Base-by-base conservation (phyloP, 1,139 yeast genomes). In the Yamadazyma membranifaciens region DNA sequence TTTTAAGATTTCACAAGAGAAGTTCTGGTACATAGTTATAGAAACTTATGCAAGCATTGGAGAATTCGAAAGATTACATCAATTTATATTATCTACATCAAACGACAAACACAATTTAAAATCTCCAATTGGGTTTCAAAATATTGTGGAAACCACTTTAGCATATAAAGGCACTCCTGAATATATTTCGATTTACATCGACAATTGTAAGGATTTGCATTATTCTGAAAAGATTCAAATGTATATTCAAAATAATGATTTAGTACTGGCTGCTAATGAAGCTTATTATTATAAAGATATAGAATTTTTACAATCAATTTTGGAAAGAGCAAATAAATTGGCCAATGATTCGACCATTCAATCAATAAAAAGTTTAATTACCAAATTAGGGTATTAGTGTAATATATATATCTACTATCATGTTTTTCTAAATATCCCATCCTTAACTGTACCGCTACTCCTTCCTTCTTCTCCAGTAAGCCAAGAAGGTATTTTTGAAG, bases 401-500 rank as follows among this genome's bases (percentile, higher is more conserved):
- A 25, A 7, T 25, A 25, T 25, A 11, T 25, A 25, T 11, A 11
- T 25, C 11, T 25, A 25, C 12, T 25, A 7, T 25, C 10, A 25
- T 25, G 11, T 6, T 25, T 25, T 24, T 31, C 13, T 30, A 42
- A 73, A 74, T 31, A 55, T 56, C 0, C 81, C 81, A 49, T 79
- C 63, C 36, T 53, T 60, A 6, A 81, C 65, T 0, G 50, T 53
- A 0, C 88, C 88, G 34, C 75, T 46, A 38, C 59, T 59, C 9
- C 57, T 56, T 1, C 82, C 86, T 48, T 81, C 83, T 56, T 86
- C 92, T 2, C 96, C 96, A 1, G 95, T 82, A 33, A 87, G 57
- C 91, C 91, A 87, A 14, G 78, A 73, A 0, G 96, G 96, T 24
- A 86, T 61, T 1, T 55, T 65, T 12, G 67, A 62, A 0, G 86